phyloP scores from a whole-genome alignment of 352 stramenopile species.

The Phytophthora palmivora region DNA sequence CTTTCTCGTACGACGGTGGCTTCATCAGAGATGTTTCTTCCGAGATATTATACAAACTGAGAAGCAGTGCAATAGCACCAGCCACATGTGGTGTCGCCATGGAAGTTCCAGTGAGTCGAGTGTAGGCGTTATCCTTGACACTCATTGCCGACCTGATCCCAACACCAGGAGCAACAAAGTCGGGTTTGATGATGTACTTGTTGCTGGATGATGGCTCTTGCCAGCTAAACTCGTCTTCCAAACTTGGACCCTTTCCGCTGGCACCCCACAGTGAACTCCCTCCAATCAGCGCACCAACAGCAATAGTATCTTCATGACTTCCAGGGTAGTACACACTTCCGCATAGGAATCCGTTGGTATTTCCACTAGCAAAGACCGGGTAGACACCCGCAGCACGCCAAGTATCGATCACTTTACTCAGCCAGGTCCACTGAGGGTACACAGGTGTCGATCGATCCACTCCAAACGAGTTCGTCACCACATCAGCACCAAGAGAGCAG shows the following conservation, averaged over 20 bases:
- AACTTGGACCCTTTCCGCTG: conserved; percentile 70
- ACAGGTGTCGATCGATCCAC: conserved; percentile 52
- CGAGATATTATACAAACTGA: conserved; percentile 41
- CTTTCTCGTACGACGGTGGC: conserved; percentile 33
- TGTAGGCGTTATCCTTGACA: conserved; percentile 61
- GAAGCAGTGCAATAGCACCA: conserved; percentile 63
- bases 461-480: conserved; percentile 76
- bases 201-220: neutral
- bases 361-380: conserved; percentile 72
- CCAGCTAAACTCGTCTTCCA: conserved; percentile 29
- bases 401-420: conserved; percentile 60
- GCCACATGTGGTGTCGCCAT: conserved; percentile 81
- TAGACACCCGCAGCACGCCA: conserved; percentile 61
- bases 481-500: conserved; percentile 64
- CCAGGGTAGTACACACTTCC: conserved; percentile 75
- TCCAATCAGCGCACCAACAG: conserved; percentile 69
- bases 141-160: conserved; percentile 74
- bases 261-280: conserved; percentile 68
- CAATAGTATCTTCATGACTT: conserved; percentile 57
- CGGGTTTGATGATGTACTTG: conserved; percentile 64
- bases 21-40: conserved; percentile 14
- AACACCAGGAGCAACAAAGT: conserved; percentile 77
- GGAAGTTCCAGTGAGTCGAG: conserved; percentile 71
- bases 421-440: conserved; percentile 62
- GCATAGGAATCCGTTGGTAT: conserved; percentile 78